Conservation (phyloP, 768 basidiomycete genomes). For the Pluteus cervinus region DNA sequence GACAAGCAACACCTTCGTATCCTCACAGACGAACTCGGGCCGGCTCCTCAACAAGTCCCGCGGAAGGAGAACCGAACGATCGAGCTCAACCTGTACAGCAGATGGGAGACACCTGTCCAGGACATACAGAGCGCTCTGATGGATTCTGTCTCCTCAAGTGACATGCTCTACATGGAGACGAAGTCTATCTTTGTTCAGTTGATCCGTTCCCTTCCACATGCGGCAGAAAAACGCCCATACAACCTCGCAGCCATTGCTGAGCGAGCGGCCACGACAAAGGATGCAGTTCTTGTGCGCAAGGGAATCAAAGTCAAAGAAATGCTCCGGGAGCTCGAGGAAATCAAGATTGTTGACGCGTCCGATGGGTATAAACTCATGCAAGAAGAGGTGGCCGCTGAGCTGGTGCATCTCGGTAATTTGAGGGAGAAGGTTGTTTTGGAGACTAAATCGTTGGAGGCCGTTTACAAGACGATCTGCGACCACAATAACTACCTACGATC, state of each 20-base stretch:
- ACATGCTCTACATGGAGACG: constrained; percentile 99
- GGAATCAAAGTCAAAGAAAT: constrained; percentile 99
- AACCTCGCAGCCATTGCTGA: constrained; percentile 88
- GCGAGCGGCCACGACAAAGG: constrained; percentile 94
- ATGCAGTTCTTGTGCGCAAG: constrained; percentile 89
- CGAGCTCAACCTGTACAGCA: constrained; percentile 88
- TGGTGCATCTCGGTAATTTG: constrained; percentile 93
- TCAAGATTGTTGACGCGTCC: constrained; percentile 70
- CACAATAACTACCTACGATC: constrained; percentile 96
- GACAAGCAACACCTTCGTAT: constrained; percentile 98
- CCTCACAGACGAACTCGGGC: constrained; percentile 91
- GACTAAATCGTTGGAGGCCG: constrained; percentile 88
- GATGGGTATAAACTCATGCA: constrained; percentile 96
- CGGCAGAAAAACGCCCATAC: constrained; percentile 81
- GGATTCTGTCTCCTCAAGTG: constrained; percentile 94
- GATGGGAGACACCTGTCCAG: constrained; percentile 99
- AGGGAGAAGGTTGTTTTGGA: constrained; percentile 93
- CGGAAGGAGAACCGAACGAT: constrained; percentile 96
- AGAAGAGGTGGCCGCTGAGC: constrained; percentile 93
- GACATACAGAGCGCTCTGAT: constrained; percentile 95
- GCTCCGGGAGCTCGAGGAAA: constrained; percentile 91
- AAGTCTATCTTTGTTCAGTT: constrained; percentile 99
- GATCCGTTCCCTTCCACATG: constrained; percentile 87
- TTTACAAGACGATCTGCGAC: constrained; percentile 99
- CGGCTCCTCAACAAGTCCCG: constrained; percentile 91